Base-by-base conservation (phyloP, 2,329 filamentous ascomycete species). In the Davidsoniella australis region DNA sequence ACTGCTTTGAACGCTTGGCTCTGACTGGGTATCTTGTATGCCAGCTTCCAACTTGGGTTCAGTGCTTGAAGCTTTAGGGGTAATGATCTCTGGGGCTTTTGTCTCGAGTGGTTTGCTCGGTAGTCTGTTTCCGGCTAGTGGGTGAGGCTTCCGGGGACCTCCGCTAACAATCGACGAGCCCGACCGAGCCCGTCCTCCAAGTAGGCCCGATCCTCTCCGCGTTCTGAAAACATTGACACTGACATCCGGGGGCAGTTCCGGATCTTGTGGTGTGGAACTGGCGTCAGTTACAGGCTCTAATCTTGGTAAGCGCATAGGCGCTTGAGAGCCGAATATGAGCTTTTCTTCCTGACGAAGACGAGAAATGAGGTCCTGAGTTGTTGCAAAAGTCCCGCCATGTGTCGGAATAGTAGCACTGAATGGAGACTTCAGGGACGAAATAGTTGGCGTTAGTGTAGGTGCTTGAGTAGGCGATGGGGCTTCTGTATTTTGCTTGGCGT, bases 21-120 rank as follows among this genome's bases (percentile, higher is more conserved):
- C 68, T 0, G 61, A 55, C 2, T 68, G 68, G 0, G 65, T 10
- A 12, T 12, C 54, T 29, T 66, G 10, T 8, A 17, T 63, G 8
- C 38, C 26, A 17, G 41, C 39, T 37, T 47, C 24, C 8, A 14
- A 17, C 23, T 33, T 40, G 12, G 42, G 5, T 18, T 9, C 33
- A 20, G n/a, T 38, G 9, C 29, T 9, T 33, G 8, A 9, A 33
- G 29, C 12, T 23, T 23, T 23, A 23, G 9, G 3, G 12, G 29
- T 12, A 5, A 4, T 41, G 2, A 47, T 37, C 40, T 50, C 48
- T 17, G 38, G 41, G 10, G 26, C 29, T n/a, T 40, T 14, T 7
- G n/a, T 41, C 16, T 41, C 47, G 36, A 44, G 42, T 20, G 29
- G 16, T 23, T 53, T 40, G 14, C 51, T 47, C 5, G 51, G 51